Percentiles rank a stretch among this genome's conserved stretches.
These are phyloP conservation scores for Gossypium mustelinum DNA, from an alignment of 345 rosid genomes.

Conservation along the genomic window DNA sequence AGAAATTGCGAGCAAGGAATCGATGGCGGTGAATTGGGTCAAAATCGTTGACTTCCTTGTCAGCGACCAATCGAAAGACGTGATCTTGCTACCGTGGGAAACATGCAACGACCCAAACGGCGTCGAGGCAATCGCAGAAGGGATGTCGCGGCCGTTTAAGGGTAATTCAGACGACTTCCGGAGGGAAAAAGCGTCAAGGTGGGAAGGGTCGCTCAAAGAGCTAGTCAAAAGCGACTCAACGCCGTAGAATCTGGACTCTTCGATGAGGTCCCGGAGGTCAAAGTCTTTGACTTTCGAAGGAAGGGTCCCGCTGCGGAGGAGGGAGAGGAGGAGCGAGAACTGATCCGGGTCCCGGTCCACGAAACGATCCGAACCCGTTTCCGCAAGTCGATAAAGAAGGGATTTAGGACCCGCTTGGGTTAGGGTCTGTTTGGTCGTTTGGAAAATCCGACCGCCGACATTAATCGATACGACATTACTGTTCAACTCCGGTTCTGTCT, in stretches of 20 bases:
- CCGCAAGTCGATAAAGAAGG: slow-evolving; percentile 46
- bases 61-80: slow-evolving; percentile 87
- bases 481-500: slow-evolving; percentile 24
- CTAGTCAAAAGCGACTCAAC: slow-evolving; percentile 52
- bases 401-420: slow-evolving; percentile 61
- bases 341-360: slow-evolving; percentile 85
- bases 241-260: slow-evolving; percentile 74
- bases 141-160: slow-evolving; percentile 68
- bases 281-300: slow-evolving; percentile 65
- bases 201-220: slow-evolving; percentile 58
- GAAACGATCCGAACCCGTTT: slow-evolving; percentile 38
- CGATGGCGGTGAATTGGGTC: slow-evolving; percentile 78
- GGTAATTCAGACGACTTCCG: slow-evolving; percentile 47
- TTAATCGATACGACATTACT: slow-evolving; percentile 47
- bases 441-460: slow-evolving; percentile 76
- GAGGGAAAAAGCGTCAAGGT: slow-evolving; percentile 73
- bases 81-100: slow-evolving; percentile 85
- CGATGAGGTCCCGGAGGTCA: slow-evolving; percentile 63
- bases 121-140: slow-evolving; percentile 58
- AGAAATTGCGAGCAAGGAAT: slow-evolving; percentile 64
- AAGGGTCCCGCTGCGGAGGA: slow-evolving; percentile 71
- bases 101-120: slow-evolving; percentile 65
- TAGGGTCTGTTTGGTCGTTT: slow-evolving; percentile 74
- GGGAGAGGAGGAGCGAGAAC: slow-evolving; percentile 69
- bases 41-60: slow-evolving; percentile 61